A percentile compares a stretch with the other conserved stretches of the same genome.
Evolutionary conservation across 2,329 filamentous ascomycete genomes (phyloP).

Genomic region (Neopestalotiopsis rosae): DNA sequence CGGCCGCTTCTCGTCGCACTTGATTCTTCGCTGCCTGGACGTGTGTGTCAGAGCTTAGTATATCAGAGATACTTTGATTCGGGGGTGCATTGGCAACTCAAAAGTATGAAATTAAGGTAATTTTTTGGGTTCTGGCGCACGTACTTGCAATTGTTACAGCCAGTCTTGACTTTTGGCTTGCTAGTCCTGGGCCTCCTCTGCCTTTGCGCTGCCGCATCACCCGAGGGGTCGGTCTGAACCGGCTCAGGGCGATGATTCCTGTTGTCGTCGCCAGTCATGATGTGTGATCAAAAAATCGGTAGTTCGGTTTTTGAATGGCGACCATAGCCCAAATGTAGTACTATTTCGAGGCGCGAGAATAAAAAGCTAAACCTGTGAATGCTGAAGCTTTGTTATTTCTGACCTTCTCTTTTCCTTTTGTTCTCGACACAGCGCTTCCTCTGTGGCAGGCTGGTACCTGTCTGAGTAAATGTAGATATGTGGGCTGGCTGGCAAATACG

Average conservation of each 20-base stretch:
- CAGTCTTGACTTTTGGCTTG: constrained; percentile 69
- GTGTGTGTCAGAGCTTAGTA: constrained; percentile 12
- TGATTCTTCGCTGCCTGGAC: constrained; percentile 63
- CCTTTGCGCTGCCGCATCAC: constrained; percentile 31
- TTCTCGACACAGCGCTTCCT: not conserved
- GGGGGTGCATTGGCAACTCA: not conserved
- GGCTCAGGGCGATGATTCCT: constrained; percentile 17
- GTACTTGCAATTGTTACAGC: constrained; percentile 73
- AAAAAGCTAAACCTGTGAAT: not conserved
- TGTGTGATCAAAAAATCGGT: not conserved
- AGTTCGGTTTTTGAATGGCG: not conserved
- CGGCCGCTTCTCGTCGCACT: constrained; percentile 69
- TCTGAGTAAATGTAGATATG: no score
- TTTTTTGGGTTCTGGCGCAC: constrained; percentile 35
- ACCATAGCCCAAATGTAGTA: constrained; percentile 1
- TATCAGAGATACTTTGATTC: constrained; percentile 20
- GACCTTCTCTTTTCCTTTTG: not conserved
- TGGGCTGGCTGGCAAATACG: no score
- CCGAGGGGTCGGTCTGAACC: constrained; percentile 20
- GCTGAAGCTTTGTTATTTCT: not conserved
- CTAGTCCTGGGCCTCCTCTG: constrained; percentile 56
- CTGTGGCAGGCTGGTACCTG: not conserved
- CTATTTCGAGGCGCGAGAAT: not conserved
- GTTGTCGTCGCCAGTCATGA: constrained; percentile 18
- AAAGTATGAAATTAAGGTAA: not conserved